Evolutionary conservation across 306 rosid genomes (phyloP), one percentile per base, ranked within the genome.

Genomic region (Betula pendula): DNA sequence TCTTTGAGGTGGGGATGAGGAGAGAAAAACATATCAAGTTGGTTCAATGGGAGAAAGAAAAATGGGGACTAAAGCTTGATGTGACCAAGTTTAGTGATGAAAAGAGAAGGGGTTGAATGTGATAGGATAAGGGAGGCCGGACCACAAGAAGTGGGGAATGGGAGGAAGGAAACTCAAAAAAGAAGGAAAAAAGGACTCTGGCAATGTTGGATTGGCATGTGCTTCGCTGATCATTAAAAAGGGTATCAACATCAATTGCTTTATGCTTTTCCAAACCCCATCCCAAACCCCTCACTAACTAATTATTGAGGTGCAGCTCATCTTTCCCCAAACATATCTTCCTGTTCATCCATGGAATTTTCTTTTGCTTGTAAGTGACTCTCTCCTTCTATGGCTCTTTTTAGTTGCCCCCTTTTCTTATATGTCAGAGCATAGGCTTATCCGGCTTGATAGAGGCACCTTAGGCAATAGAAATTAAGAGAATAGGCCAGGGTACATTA

Each of bases 221-320:
- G 97, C 88, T 44, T 78, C 83, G 81, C 92, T 81, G 91, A 83
- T 89, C 88, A 85, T 85, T 68, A 83, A 87, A 40, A 82, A 71
- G 81, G 76, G 92, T 81, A 84, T 90, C 92, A 85, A 88, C 89
- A 35, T 91, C 97, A 84, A 24, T 75, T 69, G 83, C 90, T 88
- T 89, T 91, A 71, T 88, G 90, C 89, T 85, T 85, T 84, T 77
- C 71, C 84, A 65, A 85, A 56, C 59, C 77, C 80, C 53, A 80
- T 75, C 70, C 66, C 62, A 49, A 81, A 87, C 71, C 35, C 71
- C 68, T 80, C 79, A 83, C 85, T 56, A 87, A 38, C 42, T 79
- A 87, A 95, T 92, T 87, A 87, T 89, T 88, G 87, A 91, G 97
- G 84, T 84, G 83, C 92, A 90, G 70, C 86, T 75, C 91, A 85